A percentile compares a stretch with the other conserved stretches of the same genome.
These are phyloP conservation scores for Blastobotrys raffinosifermentans DNA, from an alignment of 1,139 yeast genomes.

Conservation along the genomic window DNA sequence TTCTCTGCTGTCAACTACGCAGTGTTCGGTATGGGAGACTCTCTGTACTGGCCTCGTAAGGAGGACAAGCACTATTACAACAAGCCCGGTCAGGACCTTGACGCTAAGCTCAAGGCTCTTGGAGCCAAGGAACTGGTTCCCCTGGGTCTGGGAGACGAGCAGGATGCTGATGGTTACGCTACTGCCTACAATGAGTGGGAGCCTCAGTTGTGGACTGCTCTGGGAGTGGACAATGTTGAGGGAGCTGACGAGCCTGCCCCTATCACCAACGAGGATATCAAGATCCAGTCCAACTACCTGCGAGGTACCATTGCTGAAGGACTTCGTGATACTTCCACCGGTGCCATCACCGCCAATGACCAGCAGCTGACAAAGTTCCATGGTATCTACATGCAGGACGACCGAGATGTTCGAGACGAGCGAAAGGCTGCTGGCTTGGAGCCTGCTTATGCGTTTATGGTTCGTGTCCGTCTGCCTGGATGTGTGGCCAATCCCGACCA, in stretches of 20 bases:
- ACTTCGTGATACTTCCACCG: conserved; percentile 73
- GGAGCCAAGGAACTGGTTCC: conserved; percentile 72
- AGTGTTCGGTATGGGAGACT: conserved; percentile 90
- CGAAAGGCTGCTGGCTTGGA: conserved; percentile 89
- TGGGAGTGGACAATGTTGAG: conserved; percentile 78
- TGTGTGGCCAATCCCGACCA: conserved; percentile 85
- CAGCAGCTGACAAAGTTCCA: conserved; percentile 96
- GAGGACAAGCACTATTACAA: conserved; percentile 92
- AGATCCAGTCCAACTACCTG: conserved; percentile 73
- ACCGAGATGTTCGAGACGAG: conserved; percentile 90
- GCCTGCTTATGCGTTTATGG: conserved; percentile 96
- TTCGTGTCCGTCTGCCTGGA: conserved; percentile 92
- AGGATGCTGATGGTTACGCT: conserved; percentile 91
- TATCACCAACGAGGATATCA: conserved; percentile 93
- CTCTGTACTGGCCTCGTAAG: conserved; percentile 94
- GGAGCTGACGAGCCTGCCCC: conserved; percentile 96
- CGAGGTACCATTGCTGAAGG: conserved; percentile 95
- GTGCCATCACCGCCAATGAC: conserved; percentile 88
- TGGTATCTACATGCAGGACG: conserved; percentile 98
- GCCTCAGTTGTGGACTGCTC: conserved; percentile 74
- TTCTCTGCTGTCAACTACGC: conserved; percentile 63
- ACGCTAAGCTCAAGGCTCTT: conserved; percentile 54
- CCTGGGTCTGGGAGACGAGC: conserved; percentile 91
- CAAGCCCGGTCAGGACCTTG: conserved; percentile 80
- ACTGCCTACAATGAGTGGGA: conserved; percentile 91